Base-by-base conservation (phyloP, 179 eudicot genomes). In the Heliamphora pulchella region DNA sequence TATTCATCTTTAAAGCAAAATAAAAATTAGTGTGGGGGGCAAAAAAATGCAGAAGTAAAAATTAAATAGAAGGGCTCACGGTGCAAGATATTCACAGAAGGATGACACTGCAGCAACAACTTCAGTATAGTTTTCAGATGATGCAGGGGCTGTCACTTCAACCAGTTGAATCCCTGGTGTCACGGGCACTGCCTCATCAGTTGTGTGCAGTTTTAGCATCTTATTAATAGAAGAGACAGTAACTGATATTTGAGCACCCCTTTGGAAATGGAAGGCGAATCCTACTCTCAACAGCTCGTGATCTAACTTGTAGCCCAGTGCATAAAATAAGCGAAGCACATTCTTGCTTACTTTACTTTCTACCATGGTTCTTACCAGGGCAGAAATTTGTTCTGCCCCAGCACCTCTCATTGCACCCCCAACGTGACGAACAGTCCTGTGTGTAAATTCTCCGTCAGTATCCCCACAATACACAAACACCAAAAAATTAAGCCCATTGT, bases 371-470 rank as follows among this genome's bases (percentile, higher is more conserved):
- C 97, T 87, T 75, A 93, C 98, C 54, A 93, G 85, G 78, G 90
- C 93, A 22, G 97, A 91, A 50, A 93, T 77, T 87, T 93, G 97
- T 3, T 95, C 97, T 10, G 98, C 98, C 66, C 97, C 97, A 77
- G 97, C 89, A 82, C 98, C 98, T 84, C 97, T 91, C 92, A 95
- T 93, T 67, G 97, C 89, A 79, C 97, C 92, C 72, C 97, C 97
- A 78, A 95, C 84, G 84, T 95, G 97, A 63, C 97, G 88, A 80
- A 93, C 88, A 82, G 88, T 89, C 98, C 98, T 95, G 43, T 17
- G 13, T 6, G 20, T 57, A 44, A 47, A 22, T 11, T 17, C 22
- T 22, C 58, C 46, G 13, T 79, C 22, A 53, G 43, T 71, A 46
- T 72, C 58, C 74, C 39, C 41, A 78, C 31, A 8, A 53, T n/a